Conservation (phyloP, 495 filamentous ascomycete genomes). For the Collariella sp. region DNA sequence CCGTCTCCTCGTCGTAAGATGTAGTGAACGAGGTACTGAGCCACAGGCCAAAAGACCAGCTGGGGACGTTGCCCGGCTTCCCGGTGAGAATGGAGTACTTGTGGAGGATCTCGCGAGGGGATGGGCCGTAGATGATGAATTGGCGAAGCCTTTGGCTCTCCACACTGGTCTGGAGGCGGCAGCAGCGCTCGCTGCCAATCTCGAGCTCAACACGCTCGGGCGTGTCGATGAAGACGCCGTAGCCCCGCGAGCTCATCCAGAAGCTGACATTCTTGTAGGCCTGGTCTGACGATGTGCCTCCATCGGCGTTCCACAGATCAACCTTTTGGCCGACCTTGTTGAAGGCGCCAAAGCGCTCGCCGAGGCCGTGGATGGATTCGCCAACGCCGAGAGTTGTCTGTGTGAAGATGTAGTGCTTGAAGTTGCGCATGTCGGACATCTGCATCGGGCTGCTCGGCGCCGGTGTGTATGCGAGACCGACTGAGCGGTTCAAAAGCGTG, state of each 20-base stretch:
- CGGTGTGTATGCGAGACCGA: slow-evolving; percentile 49
- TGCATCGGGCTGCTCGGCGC: slow-evolving; percentile 41
- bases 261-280: slow-evolving; percentile 71
- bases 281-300: slow-evolving; percentile 60
- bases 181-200: slow-evolving; percentile 58
- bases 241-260: slow-evolving; percentile 58
- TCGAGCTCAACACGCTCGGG: slow-evolving; percentile 54
- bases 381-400: slow-evolving; percentile 55
- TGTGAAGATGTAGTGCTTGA: slow-evolving; percentile 53
- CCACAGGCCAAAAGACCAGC: slow-evolving; percentile 67
- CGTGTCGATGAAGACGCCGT: slow-evolving; percentile 62
- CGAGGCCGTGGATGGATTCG: slow-evolving; percentile 61
- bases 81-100: slow-evolving; percentile 58
- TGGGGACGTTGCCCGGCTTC: slow-evolving; percentile 48
- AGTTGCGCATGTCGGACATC: slow-evolving; percentile 46
- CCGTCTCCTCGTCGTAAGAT: slow-evolving; percentile 58
- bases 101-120: slow-evolving; percentile 57
- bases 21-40: slow-evolving; percentile 64
- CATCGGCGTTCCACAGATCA: slow-evolving; percentile 64
- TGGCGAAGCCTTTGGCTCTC: slow-evolving; percentile 51
- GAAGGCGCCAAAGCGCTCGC: slow-evolving; percentile 62
- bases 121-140: slow-evolving; percentile 59
- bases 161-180: slow-evolving; percentile 55
- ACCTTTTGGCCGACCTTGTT: slow-evolving; percentile 62
- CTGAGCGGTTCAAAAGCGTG: slow-evolving; percentile 50